Conservation (phyloP, 192 early-diverging fungal species). For the Backusella psychrophila region DNA sequence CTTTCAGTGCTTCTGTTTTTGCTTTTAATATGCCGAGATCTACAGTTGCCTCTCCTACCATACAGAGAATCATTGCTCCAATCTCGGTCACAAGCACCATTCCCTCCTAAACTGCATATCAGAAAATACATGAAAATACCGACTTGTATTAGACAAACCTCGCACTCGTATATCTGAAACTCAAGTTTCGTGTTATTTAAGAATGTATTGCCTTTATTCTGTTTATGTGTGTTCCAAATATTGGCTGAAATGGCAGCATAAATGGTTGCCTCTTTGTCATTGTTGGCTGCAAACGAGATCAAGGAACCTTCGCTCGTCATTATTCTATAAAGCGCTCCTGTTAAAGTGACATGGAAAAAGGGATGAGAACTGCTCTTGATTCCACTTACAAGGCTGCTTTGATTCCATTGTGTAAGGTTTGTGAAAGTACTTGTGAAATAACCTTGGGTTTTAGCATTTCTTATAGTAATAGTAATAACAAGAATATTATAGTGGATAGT, state of each 20-base stretch:
- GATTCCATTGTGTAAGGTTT: constrained; percentile 52
- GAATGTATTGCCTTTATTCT: constrained; percentile 18
- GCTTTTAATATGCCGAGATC: constrained; percentile 54
- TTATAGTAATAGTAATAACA: not conserved
- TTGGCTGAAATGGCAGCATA: constrained; percentile 61
- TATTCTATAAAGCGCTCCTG: constrained; percentile 30
- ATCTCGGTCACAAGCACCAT: constrained; percentile 14
- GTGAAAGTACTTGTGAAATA: constrained; percentile 58
- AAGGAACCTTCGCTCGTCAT: constrained; percentile 57
- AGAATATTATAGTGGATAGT: no score
- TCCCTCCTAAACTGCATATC: constrained; percentile 17
- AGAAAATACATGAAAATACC: no score
- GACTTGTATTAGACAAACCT: constrained; percentile 28
- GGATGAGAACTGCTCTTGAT: no score
- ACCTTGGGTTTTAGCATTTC: constrained; percentile 60
- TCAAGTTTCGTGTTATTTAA: constrained; percentile 15
- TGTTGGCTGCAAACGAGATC: constrained; percentile 52
- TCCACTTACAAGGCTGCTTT: constrained; percentile 52
- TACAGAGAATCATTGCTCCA: constrained; percentile 52
- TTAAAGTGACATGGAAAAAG: not conserved
- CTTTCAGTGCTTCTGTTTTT: constrained; percentile 48
- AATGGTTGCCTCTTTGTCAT: constrained; percentile 50
- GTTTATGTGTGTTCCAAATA: constrained; percentile 56
- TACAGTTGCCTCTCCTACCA: constrained; percentile 46
- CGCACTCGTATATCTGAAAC: constrained; percentile 47